Evolutionary conservation across 2,329 filamentous ascomycete genomes (phyloP).

Genomic region (Penicillium sumatraense): DNA sequence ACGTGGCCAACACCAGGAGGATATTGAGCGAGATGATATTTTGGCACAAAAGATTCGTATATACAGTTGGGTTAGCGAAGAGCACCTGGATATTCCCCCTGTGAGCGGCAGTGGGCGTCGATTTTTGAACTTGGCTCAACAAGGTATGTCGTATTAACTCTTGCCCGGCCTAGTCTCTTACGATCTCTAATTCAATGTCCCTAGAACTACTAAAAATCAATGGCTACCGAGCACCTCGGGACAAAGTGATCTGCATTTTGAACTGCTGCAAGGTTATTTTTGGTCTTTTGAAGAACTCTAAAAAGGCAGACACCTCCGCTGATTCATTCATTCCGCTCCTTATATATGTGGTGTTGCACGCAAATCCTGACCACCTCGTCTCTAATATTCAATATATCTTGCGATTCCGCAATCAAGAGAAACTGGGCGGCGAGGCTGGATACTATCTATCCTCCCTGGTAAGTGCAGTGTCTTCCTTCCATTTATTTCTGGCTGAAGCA

Average conservation of each 20-base stretch:
- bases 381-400: constrained; percentile 99
- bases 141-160: constrained; percentile 59
- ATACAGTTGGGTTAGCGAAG: constrained; percentile 91
- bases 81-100: constrained; percentile 88
- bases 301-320: constrained; percentile 84
- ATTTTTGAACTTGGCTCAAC: constrained; percentile 86
- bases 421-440: constrained; percentile 93
- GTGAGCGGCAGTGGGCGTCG: constrained; percentile 84
- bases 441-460: constrained; percentile 96
- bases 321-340: constrained; percentile 94
- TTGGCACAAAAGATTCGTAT: constrained; percentile 95
- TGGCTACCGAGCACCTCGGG: constrained; percentile 91
- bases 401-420: constrained; percentile 95
- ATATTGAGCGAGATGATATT: constrained; percentile 95
- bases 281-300: constrained; percentile 86
- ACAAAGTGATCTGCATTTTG: constrained; percentile 97
- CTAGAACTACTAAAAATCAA: constrained; percentile 97
- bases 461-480: constrained; percentile 33
- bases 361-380: constrained; percentile 92
- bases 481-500: neutral
- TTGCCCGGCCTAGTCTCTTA: neutral
- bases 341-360: constrained; percentile 93
- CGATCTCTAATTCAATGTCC: constrained; percentile 29
- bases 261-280: constrained; percentile 99
- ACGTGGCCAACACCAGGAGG: constrained; percentile 94